Evolutionary conservation across 2,329 filamentous ascomycete species (phyloP).

Genomic region (Penicillium sp.): DNA sequence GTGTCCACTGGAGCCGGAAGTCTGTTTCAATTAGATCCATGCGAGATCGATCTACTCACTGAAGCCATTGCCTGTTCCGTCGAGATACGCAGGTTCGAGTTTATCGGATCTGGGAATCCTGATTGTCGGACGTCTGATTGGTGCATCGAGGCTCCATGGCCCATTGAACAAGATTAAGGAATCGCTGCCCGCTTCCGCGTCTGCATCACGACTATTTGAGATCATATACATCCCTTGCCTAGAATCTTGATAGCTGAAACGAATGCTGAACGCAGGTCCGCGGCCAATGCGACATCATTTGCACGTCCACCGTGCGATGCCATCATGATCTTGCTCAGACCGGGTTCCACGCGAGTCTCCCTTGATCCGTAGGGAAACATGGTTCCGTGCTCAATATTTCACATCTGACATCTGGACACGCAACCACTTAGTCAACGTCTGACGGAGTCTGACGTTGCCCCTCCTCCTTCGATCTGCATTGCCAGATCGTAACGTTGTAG

Average conservation of each 20-base stretch:
- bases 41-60: constrained; percentile 2
- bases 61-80: constrained; percentile 1
- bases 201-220: constrained; percentile 7
- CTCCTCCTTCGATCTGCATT: constrained; percentile 1
- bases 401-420: not conserved
- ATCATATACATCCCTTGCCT: constrained; percentile 19
- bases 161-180: constrained; percentile 20
- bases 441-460: not conserved
- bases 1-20: not conserved
- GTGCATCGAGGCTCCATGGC: constrained; percentile 13
- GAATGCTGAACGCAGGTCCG: not conserved
- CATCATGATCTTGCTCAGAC: not conserved
- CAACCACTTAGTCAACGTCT: not conserved
- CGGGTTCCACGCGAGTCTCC: not conserved
- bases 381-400: not conserved
- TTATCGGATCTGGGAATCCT: constrained; percentile 8
- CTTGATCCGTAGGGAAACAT: no score
- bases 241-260: constrained; percentile 21
- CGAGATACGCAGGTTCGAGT: not conserved
- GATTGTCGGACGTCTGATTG: constrained; percentile 6
- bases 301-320: not conserved
- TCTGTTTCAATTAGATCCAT: not conserved
- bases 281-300: constrained; percentile 4
- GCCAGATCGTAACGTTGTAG: not conserved
- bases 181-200: constrained; percentile 14